Conservation (phyloP, 768 basidiomycete species). For the Podaxis rugospora region DNA sequence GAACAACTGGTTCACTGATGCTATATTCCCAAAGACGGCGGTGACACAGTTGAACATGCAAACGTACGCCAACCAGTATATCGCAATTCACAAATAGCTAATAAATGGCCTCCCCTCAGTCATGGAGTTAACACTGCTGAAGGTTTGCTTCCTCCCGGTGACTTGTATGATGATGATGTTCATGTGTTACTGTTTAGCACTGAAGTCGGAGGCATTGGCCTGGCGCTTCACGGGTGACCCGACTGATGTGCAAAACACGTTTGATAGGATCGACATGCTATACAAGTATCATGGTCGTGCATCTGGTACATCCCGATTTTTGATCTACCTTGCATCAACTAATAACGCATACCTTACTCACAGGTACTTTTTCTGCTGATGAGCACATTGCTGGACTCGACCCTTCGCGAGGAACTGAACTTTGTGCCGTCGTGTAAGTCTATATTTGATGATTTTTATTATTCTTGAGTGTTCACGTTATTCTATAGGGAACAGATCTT, state of each 20-base stretch:
- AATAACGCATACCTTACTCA: neutral
- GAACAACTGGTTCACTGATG: conserved; percentile 33
- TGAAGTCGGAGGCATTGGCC: conserved; percentile 39
- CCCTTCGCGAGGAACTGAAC: conserved; percentile 37
- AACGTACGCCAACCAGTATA: conserved; percentile 22
- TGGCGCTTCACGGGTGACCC: conserved; percentile 36
- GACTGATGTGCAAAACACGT: conserved; percentile 33
- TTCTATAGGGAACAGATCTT: conserved; percentile 36
- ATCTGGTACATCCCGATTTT: conserved; percentile 19
- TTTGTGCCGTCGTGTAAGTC: conserved; percentile 38
- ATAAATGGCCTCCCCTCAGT: conserved; percentile 13
- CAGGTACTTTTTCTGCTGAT: conserved; percentile 37
- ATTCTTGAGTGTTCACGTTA: neutral
- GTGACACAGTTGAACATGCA: conserved; percentile 25
- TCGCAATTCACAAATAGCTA: neutral
- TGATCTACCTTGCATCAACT: neutral
- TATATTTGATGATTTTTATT: neutral
- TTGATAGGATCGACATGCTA: conserved; percentile 33
- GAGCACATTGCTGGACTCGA: conserved; percentile 38
- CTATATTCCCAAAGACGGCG: conserved; percentile 29
- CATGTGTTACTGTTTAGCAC: conserved; percentile 18
- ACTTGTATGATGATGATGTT: no score
- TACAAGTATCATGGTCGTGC: conserved; percentile 36
- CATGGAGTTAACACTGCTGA: conserved; percentile 40
- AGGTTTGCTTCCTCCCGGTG: conserved; percentile 13